Evolutionary conservation across 169 alveolate species (phyloP).

Genomic region (Plasmodium cynomolgi): DNA sequence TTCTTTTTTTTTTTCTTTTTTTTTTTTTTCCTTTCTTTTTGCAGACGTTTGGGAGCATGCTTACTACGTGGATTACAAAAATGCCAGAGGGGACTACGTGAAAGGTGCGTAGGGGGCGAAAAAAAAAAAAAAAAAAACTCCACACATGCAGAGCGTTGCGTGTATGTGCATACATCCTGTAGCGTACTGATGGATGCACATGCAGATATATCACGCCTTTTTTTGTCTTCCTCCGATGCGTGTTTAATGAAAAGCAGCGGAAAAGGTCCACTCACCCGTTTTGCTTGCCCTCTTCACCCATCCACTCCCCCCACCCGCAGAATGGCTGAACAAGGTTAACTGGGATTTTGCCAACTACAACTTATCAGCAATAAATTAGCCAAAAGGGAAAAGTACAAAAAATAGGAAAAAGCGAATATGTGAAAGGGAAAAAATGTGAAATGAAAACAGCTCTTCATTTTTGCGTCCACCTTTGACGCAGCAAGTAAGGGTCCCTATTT

Average conservation of each 20-base stretch:
- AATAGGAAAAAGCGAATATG: neutral
- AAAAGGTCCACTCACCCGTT: neutral
- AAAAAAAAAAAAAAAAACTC: neutral
- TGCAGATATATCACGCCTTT: neutral
- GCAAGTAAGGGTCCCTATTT: neutral
- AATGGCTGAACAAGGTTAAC: constrained; percentile 56
- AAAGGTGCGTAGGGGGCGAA: constrained; percentile 11
- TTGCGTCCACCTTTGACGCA: neutral
- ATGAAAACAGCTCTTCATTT: neutral
- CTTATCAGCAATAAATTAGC: constrained; percentile 33
- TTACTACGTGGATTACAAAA: constrained; percentile 92
- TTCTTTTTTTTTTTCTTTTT: neutral
- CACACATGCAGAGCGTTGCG: neutral
- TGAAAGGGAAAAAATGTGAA: neutral
- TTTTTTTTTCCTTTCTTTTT: constrained; percentile 1
- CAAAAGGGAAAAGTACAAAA: neutral
- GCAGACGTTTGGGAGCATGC: constrained; percentile 97
- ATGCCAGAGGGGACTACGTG: constrained; percentile 86
- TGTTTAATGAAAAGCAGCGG: neutral
- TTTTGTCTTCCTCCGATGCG: neutral
- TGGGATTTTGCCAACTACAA: constrained; percentile 75
- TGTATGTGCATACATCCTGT: neutral
- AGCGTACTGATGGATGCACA: neutral
- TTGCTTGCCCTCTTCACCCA: neutral
- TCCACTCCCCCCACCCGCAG: constrained; percentile 10